These are phyloP conservation scores for Venturia carpophila DNA, from an alignment of 2,329 filamentous ascomycete genomes.

Conservation along the genomic window DNA sequence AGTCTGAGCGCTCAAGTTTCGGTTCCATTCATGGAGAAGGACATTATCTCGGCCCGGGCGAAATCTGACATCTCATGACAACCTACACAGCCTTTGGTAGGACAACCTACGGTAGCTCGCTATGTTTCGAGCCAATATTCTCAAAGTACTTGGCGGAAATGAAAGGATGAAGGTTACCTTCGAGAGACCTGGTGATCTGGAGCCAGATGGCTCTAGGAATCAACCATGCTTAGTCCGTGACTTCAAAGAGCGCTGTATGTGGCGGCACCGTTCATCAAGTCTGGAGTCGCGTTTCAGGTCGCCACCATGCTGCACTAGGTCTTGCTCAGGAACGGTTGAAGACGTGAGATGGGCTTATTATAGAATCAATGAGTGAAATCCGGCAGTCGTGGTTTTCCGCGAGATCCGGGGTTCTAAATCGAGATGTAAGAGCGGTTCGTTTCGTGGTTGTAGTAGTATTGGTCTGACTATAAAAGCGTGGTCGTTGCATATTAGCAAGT, in stretches of 20 bases:
- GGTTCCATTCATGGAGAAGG: neutral
- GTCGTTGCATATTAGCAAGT: neutral
- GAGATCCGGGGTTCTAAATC: neutral
- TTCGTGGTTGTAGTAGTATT: neutral
- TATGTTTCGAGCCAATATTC: neutral
- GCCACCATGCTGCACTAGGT: neutral
- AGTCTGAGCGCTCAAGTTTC: conserved; percentile 1
- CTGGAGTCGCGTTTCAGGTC: neutral
- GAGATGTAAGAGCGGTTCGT: neutral
- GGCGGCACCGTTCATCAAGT: neutral
- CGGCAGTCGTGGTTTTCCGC: neutral
- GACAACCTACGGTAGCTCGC: neutral
- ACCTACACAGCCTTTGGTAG: neutral
- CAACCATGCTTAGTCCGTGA: neutral
- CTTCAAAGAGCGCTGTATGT: neutral
- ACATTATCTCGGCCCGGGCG: neutral
- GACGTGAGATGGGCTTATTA: neutral
- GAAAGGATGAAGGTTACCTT: neutral
- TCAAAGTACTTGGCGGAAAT: conserved; percentile 9
- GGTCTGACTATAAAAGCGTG: neutral
- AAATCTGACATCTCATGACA: conserved; percentile 6
- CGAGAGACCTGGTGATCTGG: neutral
- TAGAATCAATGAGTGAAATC: neutral
- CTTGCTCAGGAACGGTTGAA: conserved; percentile 2
- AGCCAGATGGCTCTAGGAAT: neutral